These are phyloP conservation scores for Pisolithus tinctorius DNA, from an alignment of 768 basidiomycete genomes.

Conservation along the genomic window DNA sequence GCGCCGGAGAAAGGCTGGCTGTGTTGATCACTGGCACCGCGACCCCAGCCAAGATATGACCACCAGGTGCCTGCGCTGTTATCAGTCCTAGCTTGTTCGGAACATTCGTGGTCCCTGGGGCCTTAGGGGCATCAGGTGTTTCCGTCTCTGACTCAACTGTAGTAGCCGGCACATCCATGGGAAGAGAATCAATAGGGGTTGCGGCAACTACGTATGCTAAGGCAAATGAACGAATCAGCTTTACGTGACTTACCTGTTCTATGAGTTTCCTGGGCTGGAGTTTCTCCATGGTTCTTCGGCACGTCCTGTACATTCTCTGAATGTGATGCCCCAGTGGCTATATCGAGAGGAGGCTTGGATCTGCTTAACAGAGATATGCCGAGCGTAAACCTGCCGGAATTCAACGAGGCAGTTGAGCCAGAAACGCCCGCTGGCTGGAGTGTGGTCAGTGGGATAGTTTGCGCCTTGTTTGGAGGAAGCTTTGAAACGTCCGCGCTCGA, in stretches of 20 bases:
- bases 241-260: slow-evolving; percentile 14
- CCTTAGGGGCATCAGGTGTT: not conserved
- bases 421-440: not conserved
- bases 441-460: not conserved
- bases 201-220: not conserved
- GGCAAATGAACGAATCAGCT: not conserved
- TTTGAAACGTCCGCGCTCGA: not conserved
- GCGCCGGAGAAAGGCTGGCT: not conserved
- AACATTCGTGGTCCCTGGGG: slow-evolving; percentile 1
- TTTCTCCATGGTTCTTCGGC: not conserved
- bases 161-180: not conserved
- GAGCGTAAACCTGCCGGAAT: slow-evolving; percentile 43
- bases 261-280: not conserved
- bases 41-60: slow-evolving; percentile 41
- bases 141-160: slow-evolving; percentile 1
- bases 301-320: slow-evolving; percentile 3
- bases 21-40: slow-evolving; percentile 6
- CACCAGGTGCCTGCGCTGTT: slow-evolving; percentile 34
- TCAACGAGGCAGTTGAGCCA: slow-evolving; percentile 13
- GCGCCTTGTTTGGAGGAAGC: not conserved
- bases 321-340: slow-evolving; percentile 12
- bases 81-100: not conserved
- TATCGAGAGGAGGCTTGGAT: slow-evolving; percentile 38
- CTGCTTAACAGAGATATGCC: slow-evolving; percentile 44
- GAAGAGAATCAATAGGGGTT: not conserved